Conservation (phyloP, 805 yeast species). For the Saturnispora dispora region DNA sequence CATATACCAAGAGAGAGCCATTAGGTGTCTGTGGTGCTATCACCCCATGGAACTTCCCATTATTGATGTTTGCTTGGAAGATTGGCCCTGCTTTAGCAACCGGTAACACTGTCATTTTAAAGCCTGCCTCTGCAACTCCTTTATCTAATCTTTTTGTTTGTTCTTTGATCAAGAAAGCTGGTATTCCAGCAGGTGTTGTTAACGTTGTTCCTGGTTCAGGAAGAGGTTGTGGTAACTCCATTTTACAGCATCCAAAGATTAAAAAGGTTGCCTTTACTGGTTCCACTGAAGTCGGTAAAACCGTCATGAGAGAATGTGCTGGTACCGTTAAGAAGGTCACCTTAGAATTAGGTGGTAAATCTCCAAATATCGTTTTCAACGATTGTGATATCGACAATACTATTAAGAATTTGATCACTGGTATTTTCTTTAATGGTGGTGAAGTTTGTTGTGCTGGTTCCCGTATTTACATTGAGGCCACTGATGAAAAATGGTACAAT, state of each 20-base stretch:
- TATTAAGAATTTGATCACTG: constrained; percentile 57
- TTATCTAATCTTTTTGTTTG: constrained; percentile 74
- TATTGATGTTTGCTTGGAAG: constrained; percentile 74
- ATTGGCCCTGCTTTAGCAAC: constrained; percentile 71
- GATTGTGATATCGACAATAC: constrained; percentile 65
- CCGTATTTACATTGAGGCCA: constrained; percentile 63
- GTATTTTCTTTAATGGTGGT: constrained; percentile 84
- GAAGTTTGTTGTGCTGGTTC: constrained; percentile 93
- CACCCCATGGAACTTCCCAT: constrained; percentile 81
- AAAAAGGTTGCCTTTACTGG: constrained; percentile 94
- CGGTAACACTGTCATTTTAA: constrained; percentile 64
- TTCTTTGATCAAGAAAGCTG: constrained; percentile 64
- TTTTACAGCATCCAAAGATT: constrained; percentile 68
- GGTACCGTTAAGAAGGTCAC: constrained; percentile 69
- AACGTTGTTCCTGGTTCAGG: constrained; percentile 86
- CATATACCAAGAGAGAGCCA: constrained; percentile 64
- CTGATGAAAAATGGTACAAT: constrained; percentile 51
- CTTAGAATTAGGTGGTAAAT: constrained; percentile 83
- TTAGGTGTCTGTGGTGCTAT: constrained; percentile 78
- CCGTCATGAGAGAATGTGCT: constrained; percentile 65
- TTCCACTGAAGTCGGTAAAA: constrained; percentile 78
- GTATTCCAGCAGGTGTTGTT: constrained; percentile 85
- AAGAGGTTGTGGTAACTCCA: constrained; percentile 71
- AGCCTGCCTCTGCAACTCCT: constrained; percentile 74
- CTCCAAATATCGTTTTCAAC: constrained; percentile 74